Percentiles rank a stretch among this genome's conserved stretches.
Evolutionary conservation across 2,329 filamentous ascomycete species (phyloP).

Genomic region (Microdochium paspali): DNA sequence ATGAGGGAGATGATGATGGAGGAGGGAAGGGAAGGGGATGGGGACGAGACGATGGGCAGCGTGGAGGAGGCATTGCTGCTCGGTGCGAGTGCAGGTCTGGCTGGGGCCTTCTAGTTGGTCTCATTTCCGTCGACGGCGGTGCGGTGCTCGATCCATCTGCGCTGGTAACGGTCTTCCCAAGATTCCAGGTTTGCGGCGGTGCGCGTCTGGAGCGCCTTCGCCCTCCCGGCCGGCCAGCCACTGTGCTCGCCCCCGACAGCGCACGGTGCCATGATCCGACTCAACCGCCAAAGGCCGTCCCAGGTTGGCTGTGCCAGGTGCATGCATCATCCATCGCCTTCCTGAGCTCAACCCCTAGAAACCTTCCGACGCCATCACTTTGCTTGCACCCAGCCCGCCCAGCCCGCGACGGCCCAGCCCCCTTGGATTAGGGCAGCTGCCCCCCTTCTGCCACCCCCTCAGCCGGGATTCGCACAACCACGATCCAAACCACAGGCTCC

Average conservation of each 20-base stretch:
- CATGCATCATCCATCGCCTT: not conserved
- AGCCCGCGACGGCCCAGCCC: not conserved
- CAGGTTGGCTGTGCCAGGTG: no score
- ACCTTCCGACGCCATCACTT: conserved; percentile 1
- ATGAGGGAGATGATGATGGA: conserved; percentile 13
- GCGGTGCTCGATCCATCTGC: not conserved
- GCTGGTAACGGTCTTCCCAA: not conserved
- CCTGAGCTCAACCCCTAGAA: not conserved
- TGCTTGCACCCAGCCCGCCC: not conserved
- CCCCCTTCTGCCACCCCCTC: not conserved
- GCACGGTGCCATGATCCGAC: not conserved
- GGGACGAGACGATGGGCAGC: not conserved
- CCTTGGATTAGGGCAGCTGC: not conserved
- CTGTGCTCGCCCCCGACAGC: not conserved
- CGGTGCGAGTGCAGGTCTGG: conserved; percentile 21
- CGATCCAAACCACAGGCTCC: not conserved
- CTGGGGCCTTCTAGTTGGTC: no score
- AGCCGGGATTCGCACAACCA: not conserved
- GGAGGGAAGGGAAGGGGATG: not conserved
- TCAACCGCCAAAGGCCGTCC: no score
- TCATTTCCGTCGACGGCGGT: conserved; percentile 16
- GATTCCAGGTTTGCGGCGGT: not conserved
- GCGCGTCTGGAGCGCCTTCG: not conserved
- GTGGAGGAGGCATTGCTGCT: conserved; percentile 22
- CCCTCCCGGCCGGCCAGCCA: not conserved